A percentile compares a stretch with the other conserved stretches of the same genome.
phyloP scores from a whole-genome alignment of 2,329 filamentous ascomycete genomes.

The Cytospora schulzeri region DNA sequence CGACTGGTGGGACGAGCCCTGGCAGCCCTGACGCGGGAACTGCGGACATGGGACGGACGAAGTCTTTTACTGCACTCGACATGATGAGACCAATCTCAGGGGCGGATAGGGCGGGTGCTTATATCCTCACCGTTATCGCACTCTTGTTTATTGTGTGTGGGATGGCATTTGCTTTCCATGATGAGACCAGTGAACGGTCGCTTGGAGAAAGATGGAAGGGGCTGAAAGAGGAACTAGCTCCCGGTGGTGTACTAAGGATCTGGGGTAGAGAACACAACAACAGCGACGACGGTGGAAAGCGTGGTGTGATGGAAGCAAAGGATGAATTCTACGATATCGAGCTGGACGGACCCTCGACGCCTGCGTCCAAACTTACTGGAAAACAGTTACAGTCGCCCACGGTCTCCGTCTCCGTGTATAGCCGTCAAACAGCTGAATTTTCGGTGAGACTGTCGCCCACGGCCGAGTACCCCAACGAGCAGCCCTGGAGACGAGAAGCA shows the following conservation, averaged over 20 bases:
- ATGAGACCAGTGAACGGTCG: conserved; percentile 17
- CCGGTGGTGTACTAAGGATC: not conserved
- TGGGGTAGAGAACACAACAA: not conserved
- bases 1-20: conserved; percentile 60
- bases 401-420: conserved; percentile 10
- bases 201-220: conserved; percentile 14
- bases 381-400: not conserved
- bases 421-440: not conserved
- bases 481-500: conserved; percentile 25
- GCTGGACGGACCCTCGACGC: conserved; percentile 15
- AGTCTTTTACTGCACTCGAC: conserved; percentile 30
- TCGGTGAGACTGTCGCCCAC: not conserved
- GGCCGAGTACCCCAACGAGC: conserved; percentile 16
- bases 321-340: not conserved
- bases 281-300: not conserved
- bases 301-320: not conserved
- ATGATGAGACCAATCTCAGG: conserved; percentile 49
- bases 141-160: conserved; percentile 15
- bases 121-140: conserved; percentile 54
- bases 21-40: conserved; percentile 47
- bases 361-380: not conserved
- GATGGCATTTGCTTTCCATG: conserved; percentile 22
- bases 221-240: not conserved
- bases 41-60: conserved; percentile 46
- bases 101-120: conserved; percentile 69